Conservation (phyloP, 768 basidiomycete genomes). For the Boletus bicolor region DNA sequence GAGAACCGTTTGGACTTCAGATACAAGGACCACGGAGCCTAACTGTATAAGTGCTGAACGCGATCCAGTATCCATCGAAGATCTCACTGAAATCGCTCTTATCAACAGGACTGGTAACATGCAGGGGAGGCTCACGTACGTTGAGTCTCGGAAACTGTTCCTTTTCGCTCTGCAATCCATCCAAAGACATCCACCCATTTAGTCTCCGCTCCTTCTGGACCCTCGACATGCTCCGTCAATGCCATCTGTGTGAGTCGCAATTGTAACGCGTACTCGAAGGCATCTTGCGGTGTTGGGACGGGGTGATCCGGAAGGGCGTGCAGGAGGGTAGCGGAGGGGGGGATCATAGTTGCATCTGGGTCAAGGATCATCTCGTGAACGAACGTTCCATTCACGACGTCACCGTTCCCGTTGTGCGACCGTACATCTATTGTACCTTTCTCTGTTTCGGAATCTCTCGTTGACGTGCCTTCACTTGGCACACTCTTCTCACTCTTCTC, state of each 20-base stretch:
- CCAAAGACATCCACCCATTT: constrained; percentile 83
- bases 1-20: constrained; percentile 1
- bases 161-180: constrained; percentile 73
- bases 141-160: constrained; percentile 26
- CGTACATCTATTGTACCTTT: background rate
- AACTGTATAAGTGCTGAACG: constrained; percentile 26
- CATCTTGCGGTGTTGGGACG: constrained; percentile 48
- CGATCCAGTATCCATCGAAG: constrained; percentile 29
- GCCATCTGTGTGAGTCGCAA: constrained; percentile 83
- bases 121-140: constrained; percentile 14
- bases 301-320: constrained; percentile 47
- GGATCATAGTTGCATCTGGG: constrained; percentile 31
- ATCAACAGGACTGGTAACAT: background rate
- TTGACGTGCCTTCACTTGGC: background rate
- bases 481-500: constrained; percentile 9
- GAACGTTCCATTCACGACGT: background rate
- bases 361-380: constrained; percentile 31
- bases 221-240: constrained; percentile 78
- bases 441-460: constrained; percentile 15
- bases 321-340: constrained; percentile 43
- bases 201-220: constrained; percentile 75
- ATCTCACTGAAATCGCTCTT: constrained; percentile 22
- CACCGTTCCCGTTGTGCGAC: background rate
- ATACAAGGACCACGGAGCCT: constrained; percentile 10
- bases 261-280: constrained; percentile 78